Conservation (phyloP, 257 asterid genomes). For the Petrea volubilis region DNA sequence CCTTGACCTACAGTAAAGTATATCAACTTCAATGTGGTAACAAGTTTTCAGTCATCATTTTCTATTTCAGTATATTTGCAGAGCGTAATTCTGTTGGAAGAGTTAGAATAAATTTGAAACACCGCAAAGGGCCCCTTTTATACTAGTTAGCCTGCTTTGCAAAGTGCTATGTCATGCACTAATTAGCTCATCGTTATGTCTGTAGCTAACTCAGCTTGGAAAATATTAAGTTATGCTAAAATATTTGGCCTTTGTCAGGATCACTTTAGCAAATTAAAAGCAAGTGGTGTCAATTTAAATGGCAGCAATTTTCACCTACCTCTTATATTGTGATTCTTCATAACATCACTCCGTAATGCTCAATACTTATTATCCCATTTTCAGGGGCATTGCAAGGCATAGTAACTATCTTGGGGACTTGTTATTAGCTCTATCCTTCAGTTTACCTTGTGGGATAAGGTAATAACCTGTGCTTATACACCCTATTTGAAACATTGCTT, state of each 20-base stretch:
- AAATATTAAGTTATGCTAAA: neutral
- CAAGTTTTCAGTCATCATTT: neutral
- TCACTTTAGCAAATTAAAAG: neutral
- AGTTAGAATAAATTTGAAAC: neutral
- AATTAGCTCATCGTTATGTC: neutral
- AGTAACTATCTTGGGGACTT: constrained; percentile 96
- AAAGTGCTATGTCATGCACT: too few relatives aligned
- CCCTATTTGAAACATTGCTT: neutral
- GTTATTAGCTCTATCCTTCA: constrained; percentile 82
- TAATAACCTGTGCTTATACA: constrained; percentile 21
- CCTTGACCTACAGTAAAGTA: constrained; percentile 9
- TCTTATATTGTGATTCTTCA: neutral
- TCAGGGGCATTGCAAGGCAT: constrained; percentile 98
- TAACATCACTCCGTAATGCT: neutral
- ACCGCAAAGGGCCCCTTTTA: neutral
- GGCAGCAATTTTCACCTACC: neutral
- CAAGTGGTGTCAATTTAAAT: neutral
- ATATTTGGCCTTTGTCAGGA: neutral
- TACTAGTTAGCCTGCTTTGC: neutral
- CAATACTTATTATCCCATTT: too few relatives aligned
- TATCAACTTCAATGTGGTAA: neutral
- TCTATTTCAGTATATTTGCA: neutral
- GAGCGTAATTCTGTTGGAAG: neutral
- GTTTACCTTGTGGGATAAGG: constrained; percentile 98
- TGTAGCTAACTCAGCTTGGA: neutral